Base-by-base conservation (phyloP, 768 basidiomycete genomes). In the Crassisporium funariophilum region DNA sequence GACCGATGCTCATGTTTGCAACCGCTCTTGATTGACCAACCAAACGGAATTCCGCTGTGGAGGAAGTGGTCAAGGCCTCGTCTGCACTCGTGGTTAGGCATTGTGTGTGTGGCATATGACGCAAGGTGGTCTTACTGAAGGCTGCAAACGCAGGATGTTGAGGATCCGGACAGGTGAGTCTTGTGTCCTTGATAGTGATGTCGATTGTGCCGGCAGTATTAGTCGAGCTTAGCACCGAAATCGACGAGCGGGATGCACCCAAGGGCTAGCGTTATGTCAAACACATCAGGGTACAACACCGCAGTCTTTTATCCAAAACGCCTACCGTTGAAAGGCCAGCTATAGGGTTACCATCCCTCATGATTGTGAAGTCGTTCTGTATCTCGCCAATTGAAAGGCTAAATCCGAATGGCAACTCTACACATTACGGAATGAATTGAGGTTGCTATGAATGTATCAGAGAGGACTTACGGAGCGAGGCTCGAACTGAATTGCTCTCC, bases 361-460 rank as follows among this genome's bases (percentile, higher is more conserved):
- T 68, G 52, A 89, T 81, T 17, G 75, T 77, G 57, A 89, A 87
- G 23, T 73, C 65, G 55, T 89, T 88, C 58, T 78, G 68, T 23
- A 89, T 87, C 48, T 84, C 62, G 21, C 70, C 74, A 41, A 88
- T 79, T 1, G 68, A 66, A 13, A 87, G 6, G 20, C 66, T 66
- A 62, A 89, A 89, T 8, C 87, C 87, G 50, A 89, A 89, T 23
- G 87, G 87, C 27, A 89, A 65, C 52, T 76, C 84, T 85, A 48
- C 16, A 10, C 15, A 16, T n/a, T 22, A 46, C 10, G 43, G 48
- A 24, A 47, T 47, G 37, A 15, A 24, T 22, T n/a, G n/a, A 21
- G 38, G 42, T 11, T 9, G 12, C 22, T 8, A 2, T 19, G 19
- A 35, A 34, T n/a, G 47, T n/a, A 21, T 4, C 11, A 38, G 37